A percentile compares a stretch with the other conserved stretches of the same genome.
These are phyloP conservation scores for Cystobasidium onofrii DNA, from an alignment of 768 basidiomycete genomes.

Conservation along the genomic window DNA sequence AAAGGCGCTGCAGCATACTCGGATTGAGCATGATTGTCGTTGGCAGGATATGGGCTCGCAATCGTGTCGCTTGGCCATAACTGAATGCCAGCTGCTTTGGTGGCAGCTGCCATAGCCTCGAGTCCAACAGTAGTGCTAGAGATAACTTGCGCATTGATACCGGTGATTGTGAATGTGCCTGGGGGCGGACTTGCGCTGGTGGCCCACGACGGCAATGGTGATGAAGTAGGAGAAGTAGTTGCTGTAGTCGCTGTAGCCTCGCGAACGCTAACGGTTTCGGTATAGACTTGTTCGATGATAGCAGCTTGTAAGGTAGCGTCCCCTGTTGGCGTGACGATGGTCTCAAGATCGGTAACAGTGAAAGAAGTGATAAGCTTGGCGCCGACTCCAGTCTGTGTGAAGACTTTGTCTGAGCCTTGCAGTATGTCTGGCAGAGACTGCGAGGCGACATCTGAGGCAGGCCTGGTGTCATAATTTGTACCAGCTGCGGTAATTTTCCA, in stretches of 20 bases:
- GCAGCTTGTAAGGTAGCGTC: background rate
- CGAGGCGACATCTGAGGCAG: background rate
- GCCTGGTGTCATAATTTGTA: too few species aligned
- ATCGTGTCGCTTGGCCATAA: too few species aligned
- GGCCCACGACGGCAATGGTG: too few species aligned
- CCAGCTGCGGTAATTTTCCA: too few species aligned
- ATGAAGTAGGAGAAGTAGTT: too few species aligned
- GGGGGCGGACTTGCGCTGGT: too few species aligned
- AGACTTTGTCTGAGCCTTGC: background rate
- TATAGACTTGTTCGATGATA: background rate
- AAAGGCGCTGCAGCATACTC: too few species aligned
- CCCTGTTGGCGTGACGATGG: background rate
- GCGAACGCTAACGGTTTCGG: too few species aligned
- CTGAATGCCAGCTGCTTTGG: background rate
- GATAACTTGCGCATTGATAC: background rate
- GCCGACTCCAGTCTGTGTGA: background rate
- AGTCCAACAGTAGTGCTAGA: background rate
- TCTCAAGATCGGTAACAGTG: slow-evolving; percentile 9
- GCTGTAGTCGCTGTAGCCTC: too few species aligned
- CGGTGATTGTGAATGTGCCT: background rate
- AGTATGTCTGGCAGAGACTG: too few species aligned
- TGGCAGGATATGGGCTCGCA: too few species aligned
- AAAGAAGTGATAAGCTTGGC: background rate
- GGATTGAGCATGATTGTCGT: too few species aligned
- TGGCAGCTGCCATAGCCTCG: background rate